These are phyloP conservation scores for Teunomyces kruisii DNA, from an alignment of 805 yeast genomes.

Conservation along the genomic window DNA sequence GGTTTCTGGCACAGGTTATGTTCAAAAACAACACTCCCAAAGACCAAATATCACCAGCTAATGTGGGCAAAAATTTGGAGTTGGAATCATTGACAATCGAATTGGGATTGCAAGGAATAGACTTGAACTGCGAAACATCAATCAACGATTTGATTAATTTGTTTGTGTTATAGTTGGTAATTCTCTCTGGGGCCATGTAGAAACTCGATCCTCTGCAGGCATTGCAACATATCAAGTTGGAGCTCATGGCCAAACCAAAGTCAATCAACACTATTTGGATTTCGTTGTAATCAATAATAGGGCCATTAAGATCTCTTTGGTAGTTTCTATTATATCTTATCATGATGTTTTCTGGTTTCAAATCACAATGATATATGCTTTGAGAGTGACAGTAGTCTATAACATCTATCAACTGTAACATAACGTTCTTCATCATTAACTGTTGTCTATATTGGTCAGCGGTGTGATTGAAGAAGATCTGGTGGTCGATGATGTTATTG, in stretches of 20 bases:
- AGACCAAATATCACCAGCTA: constrained; percentile 86
- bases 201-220: constrained; percentile 84
- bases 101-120: constrained; percentile 14
- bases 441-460: constrained; percentile 46
- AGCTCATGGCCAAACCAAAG: constrained; percentile 82
- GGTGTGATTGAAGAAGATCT: constrained; percentile 57
- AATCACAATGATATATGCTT: constrained; percentile 41
- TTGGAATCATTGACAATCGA: constrained; percentile 16
- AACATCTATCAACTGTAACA: constrained; percentile 40
- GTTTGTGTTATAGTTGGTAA: constrained; percentile 44
- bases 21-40: constrained; percentile 79
- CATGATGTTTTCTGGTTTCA: constrained; percentile 44
- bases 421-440: constrained; percentile 41
- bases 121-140: constrained; percentile 29
- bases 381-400: constrained; percentile 32
- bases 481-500: constrained; percentile 75
- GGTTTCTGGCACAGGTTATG: constrained; percentile 79
- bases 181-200: constrained; percentile 91
- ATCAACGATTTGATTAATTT: constrained; percentile 23
- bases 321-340: constrained; percentile 29
- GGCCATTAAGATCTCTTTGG: constrained; percentile 13
- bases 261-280: constrained; percentile 68
- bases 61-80: constrained; percentile 56
- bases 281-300: constrained; percentile 45
- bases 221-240: constrained; percentile 57